These are phyloP conservation scores for Ostreobium quekettii DNA, from an alignment of 139 green algal species.

Conservation along the genomic window DNA sequence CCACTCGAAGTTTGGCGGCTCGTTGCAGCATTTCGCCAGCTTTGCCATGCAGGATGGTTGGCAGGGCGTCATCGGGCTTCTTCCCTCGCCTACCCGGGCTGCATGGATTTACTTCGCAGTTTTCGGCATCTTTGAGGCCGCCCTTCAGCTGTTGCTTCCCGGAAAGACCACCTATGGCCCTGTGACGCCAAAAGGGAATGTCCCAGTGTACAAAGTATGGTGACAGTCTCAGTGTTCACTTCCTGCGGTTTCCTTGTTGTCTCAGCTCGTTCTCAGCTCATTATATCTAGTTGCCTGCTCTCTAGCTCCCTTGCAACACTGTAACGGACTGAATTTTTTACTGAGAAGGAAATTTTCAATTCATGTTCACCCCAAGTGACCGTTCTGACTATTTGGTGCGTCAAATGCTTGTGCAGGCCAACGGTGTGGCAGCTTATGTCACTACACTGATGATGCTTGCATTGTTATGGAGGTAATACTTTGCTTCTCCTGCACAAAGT, in stretches of 20 bases:
- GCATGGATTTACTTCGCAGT: constrained; percentile 32
- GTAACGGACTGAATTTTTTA: no score
- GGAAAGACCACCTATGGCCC: constrained; percentile 42
- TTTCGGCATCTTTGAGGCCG: constrained; percentile 48
- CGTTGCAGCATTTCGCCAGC: not conserved
- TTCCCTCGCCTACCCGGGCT: constrained; percentile 12
- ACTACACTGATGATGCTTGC: constrained; percentile 35
- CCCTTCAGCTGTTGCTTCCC: constrained; percentile 44
- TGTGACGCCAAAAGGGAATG: constrained; percentile 52
- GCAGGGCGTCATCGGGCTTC: not conserved
- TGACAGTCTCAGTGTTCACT: constrained; percentile 3
- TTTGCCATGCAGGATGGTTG: not conserved
- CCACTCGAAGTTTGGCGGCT: constrained; percentile 7
- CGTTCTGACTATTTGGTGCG: not conserved
- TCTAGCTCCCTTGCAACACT: no score
- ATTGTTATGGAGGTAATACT: constrained; percentile 23
- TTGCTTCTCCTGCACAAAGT: no score
- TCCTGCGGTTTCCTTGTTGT: not conserved
- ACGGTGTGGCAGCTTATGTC: constrained; percentile 40
- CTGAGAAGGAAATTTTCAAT: no score
- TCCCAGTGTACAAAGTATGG: constrained; percentile 52
- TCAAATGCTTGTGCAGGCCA: constrained; percentile 30
- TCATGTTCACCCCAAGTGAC: no score
- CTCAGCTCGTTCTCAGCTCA: not conserved
- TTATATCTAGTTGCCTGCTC: no score